phyloP scores from a whole-genome alignment of 2,329 filamentous ascomycete species.

The Neofusicoccum ribis region DNA sequence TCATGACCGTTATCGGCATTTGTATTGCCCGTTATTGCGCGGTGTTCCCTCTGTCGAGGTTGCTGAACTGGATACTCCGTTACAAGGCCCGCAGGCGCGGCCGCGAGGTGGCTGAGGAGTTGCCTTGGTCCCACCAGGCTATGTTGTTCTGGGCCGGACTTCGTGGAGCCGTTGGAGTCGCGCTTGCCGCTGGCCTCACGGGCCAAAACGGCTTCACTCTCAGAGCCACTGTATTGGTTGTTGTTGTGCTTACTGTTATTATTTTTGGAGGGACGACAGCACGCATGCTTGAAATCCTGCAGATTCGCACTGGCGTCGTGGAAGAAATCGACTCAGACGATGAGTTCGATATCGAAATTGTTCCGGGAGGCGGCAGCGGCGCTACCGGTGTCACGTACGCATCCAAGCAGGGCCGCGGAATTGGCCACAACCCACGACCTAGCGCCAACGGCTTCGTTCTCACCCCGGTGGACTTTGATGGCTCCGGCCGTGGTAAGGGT shows the following conservation, averaged over 20 bases:
- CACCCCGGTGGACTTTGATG: slow-evolving; percentile 46
- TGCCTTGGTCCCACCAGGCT: slow-evolving; percentile 94
- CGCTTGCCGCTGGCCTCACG: slow-evolving; percentile 82
- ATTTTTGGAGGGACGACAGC: slow-evolving; percentile 98
- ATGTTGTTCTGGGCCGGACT: slow-evolving; percentile 99
- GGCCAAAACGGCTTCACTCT: slow-evolving; percentile 81
- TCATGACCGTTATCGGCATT: slow-evolving; percentile 87
- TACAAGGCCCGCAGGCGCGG: slow-evolving; percentile 79
- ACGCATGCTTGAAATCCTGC: slow-evolving; percentile 94
- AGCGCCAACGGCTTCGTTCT: slow-evolving; percentile 56
- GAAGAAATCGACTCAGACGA: slow-evolving; percentile 98
- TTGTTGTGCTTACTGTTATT: slow-evolving; percentile 96
- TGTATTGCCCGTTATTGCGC: slow-evolving; percentile 90
- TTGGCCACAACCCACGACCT: slow-evolving; percentile 73
- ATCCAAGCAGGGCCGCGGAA: slow-evolving; percentile 73
- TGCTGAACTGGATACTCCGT: slow-evolving; percentile 90
- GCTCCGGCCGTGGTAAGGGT: slow-evolving; percentile 48
- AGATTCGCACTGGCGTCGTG: slow-evolving; percentile 93
- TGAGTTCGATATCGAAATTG: slow-evolving; percentile 90
- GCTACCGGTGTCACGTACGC: slow-evolving; percentile 59
- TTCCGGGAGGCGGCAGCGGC: slow-evolving; percentile 61
- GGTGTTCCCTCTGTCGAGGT: slow-evolving; percentile 85
- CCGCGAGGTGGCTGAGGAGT: slow-evolving; percentile 75
- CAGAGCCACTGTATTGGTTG: slow-evolving; percentile 92
- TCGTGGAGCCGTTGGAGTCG: slow-evolving; percentile 92